Conservation (phyloP, 2,329 filamentous ascomycete genomes). For the Penicillium oxalicum region DNA sequence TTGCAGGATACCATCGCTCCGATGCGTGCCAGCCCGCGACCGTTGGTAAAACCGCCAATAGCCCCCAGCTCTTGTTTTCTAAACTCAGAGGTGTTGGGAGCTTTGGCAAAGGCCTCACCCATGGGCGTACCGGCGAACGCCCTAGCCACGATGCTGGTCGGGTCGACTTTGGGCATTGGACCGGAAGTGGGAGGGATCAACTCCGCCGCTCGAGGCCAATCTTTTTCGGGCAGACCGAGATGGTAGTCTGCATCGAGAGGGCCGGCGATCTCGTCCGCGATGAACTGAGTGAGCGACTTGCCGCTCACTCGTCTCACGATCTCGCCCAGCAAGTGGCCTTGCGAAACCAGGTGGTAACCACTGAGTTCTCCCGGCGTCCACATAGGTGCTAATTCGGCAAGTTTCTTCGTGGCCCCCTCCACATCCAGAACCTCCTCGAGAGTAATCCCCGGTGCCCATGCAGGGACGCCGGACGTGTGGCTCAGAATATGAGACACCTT, state of each 20-base stretch:
- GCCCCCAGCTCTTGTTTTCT: constrained; percentile 39
- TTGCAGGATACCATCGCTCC: constrained; percentile 35
- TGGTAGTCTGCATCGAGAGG: constrained; percentile 45
- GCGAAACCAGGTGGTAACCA: constrained; percentile 34
- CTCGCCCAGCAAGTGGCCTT: constrained; percentile 42
- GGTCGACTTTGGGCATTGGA: constrained; percentile 10
- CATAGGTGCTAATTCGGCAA: constrained; percentile 37
- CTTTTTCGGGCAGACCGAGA: constrained; percentile 39
- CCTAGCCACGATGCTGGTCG: constrained; percentile 26
- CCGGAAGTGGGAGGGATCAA: constrained; percentile 27
- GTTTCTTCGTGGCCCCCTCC: constrained; percentile 19
- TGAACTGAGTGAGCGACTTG: constrained; percentile 41
- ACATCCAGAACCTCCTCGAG: constrained; percentile 31
- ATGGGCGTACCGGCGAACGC: constrained; percentile 25
- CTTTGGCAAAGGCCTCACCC: constrained; percentile 7
- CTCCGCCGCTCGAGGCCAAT: constrained; percentile 39
- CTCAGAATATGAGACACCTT: constrained; percentile 23
- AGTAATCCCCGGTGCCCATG: constrained; percentile 26
- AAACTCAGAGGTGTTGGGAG: constrained; percentile 29
- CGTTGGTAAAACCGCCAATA: constrained; percentile 44
- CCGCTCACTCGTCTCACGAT: constrained; percentile 40
- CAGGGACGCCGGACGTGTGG: constrained; percentile 16
- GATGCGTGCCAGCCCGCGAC: constrained; percentile 39
- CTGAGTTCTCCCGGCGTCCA: constrained; percentile 38
- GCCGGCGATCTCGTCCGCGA: constrained; percentile 38